phyloP scores from a whole-genome alignment of 1,139 yeast species.

The Diutina ranongensis region DNA sequence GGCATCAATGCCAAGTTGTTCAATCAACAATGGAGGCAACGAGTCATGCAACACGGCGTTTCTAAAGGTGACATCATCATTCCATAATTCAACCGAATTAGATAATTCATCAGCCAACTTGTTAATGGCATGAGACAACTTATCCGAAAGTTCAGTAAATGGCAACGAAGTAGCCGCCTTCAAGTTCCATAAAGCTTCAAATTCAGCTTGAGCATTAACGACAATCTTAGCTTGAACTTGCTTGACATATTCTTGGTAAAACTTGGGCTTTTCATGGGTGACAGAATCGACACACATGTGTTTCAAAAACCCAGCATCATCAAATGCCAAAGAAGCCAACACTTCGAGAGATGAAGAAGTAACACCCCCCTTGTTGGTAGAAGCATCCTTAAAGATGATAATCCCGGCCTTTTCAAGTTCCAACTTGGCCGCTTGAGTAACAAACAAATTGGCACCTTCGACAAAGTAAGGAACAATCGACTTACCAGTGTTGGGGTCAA shows the following conservation, averaged over 20 bases:
- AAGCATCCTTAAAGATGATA: constrained; percentile 85
- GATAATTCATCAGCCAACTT: constrained; percentile 84
- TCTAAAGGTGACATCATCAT: constrained; percentile 65
- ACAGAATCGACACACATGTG: constrained; percentile 58
- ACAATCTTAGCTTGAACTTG: constrained; percentile 72
- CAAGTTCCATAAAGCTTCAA: constrained; percentile 78
- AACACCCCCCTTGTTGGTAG: constrained; percentile 97
- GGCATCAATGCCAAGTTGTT: constrained; percentile 63
- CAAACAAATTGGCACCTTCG: constrained; percentile 94
- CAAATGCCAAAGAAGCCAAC: constrained; percentile 84
- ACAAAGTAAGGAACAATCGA: constrained; percentile 77
- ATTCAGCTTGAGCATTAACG: constrained; percentile 72
- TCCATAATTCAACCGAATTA: constrained; percentile 75
- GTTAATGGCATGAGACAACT: constrained; percentile 76
- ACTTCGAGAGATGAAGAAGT: constrained; percentile 95
- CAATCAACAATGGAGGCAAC: constrained; percentile 63
- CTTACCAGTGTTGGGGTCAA: constrained; percentile 69
- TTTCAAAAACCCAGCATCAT: constrained; percentile 66
- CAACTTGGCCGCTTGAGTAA: constrained; percentile 88
- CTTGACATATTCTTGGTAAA: constrained; percentile 72
- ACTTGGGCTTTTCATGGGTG: constrained; percentile 44
- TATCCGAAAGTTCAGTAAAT: constrained; percentile 73
- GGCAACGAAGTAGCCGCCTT: constrained; percentile 57
- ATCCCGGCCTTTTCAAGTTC: constrained; percentile 81
- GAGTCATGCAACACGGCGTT: constrained; percentile 67